Conservation (phyloP, 2,329 filamentous ascomycete species). For the Colletotrichum sp. region DNA sequence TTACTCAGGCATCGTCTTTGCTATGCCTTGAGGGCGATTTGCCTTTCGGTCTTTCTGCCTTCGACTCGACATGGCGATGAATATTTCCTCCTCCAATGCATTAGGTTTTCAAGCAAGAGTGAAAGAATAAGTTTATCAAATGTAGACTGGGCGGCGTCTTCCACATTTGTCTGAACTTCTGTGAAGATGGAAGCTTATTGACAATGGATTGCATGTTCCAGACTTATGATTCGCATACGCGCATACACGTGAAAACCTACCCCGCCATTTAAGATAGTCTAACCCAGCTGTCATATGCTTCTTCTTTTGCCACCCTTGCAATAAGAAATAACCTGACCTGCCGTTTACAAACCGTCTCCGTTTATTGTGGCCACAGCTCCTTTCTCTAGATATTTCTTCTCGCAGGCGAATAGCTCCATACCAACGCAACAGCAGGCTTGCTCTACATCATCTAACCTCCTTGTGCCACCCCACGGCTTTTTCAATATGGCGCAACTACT, state of each 20-base stretch:
- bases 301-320: background rate
- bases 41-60: too few species aligned
- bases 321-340: background rate
- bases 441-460: background rate
- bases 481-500: background rate
- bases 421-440: background rate
- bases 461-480: too few species aligned
- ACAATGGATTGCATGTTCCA: background rate
- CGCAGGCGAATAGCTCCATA: background rate
- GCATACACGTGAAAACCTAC: background rate
- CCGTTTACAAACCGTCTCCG: rapidly evolving
- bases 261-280: background rate
- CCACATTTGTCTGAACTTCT: background rate
- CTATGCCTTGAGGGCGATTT: too few species aligned
- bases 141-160: background rate
- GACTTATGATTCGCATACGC: background rate
- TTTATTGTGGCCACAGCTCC: background rate
- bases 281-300: background rate
- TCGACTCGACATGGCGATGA: too few species aligned
- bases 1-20: too few species aligned
- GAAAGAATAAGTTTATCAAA: background rate
- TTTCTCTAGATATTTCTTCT: background rate
- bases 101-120: background rate
- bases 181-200: background rate
- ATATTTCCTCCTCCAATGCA: too few species aligned